These are phyloP conservation scores for Penicillium crystallinum DNA, from an alignment of 495 filamentous ascomycete species.

Conservation along the genomic window DNA sequence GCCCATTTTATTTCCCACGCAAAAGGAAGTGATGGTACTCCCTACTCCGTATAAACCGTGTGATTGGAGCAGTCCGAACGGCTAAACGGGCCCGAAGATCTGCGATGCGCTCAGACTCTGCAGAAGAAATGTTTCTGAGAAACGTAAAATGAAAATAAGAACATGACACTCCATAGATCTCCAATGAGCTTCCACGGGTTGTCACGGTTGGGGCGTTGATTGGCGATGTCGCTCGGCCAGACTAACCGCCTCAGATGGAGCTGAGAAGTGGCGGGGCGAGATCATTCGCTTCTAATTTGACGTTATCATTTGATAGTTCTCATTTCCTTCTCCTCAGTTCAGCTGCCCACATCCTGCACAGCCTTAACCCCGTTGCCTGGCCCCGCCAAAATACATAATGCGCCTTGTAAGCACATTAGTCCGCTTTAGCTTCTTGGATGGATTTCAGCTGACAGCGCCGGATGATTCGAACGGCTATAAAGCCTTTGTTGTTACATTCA, in stretches of 20 bases:
- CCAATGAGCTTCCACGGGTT: background rate
- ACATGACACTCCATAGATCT: background rate
- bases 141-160: background rate
- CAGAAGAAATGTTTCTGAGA: background rate
- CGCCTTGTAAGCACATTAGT: constrained; percentile 34
- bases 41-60: too few species aligned
- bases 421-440: background rate
- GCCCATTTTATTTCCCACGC: background rate
- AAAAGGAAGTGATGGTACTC: background rate
- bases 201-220: constrained; percentile 7
- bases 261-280: constrained; percentile 7
- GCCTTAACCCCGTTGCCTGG: background rate
- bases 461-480: background rate
- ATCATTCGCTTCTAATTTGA: constrained; percentile 4
- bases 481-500: background rate
- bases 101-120: background rate
- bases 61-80: constrained; percentile 4
- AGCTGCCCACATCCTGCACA: constrained; percentile 1
- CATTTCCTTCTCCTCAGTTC: background rate
- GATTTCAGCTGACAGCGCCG: background rate
- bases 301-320: background rate
- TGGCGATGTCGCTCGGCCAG: constrained; percentile 10
- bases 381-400: constrained; percentile 57
- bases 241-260: constrained; percentile 5
- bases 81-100: background rate